These are phyloP conservation scores for Xylariaceae sp. DNA, from an alignment of 2,329 filamentous ascomycete genomes.

Conservation along the genomic window DNA sequence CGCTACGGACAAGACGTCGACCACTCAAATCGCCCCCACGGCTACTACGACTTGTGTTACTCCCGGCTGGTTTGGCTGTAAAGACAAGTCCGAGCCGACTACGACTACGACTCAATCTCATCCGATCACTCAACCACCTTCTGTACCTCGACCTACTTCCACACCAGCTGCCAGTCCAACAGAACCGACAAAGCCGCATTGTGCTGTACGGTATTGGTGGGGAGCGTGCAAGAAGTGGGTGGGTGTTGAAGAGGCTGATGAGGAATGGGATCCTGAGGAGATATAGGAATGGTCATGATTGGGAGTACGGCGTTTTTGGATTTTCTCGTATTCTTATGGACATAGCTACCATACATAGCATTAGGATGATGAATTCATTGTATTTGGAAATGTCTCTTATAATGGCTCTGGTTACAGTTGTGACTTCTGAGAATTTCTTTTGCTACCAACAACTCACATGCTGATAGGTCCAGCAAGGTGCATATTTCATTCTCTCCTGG, in stretches of 20 bases:
- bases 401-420: not conserved
- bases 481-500: no score
- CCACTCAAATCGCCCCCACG: constrained; percentile 41
- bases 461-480: no score
- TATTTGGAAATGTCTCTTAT: not conserved
- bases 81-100: constrained; percentile 42
- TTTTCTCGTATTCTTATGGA: constrained; percentile 10
- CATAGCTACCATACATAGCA: constrained; percentile 5
- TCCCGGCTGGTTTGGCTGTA: constrained; percentile 59
- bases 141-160: constrained; percentile 21
- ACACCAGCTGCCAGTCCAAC: constrained; percentile 13
- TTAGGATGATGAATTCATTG: not conserved
- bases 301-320: constrained; percentile 4
- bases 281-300: constrained; percentile 20
- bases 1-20: constrained; percentile 36
- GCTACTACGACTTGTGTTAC: constrained; percentile 45
- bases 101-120: constrained; percentile 21
- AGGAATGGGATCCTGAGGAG: constrained; percentile 24
- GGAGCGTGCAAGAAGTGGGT: constrained; percentile 29
- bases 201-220: constrained; percentile 27
- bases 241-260: not conserved
- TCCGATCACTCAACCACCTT: constrained; percentile 27
- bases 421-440: no score
- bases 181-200: constrained; percentile 21
- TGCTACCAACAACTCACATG: no score